These are phyloP conservation scores for Penicillium daleae DNA, from an alignment of 495 filamentous ascomycete species.

Conservation along the genomic window DNA sequence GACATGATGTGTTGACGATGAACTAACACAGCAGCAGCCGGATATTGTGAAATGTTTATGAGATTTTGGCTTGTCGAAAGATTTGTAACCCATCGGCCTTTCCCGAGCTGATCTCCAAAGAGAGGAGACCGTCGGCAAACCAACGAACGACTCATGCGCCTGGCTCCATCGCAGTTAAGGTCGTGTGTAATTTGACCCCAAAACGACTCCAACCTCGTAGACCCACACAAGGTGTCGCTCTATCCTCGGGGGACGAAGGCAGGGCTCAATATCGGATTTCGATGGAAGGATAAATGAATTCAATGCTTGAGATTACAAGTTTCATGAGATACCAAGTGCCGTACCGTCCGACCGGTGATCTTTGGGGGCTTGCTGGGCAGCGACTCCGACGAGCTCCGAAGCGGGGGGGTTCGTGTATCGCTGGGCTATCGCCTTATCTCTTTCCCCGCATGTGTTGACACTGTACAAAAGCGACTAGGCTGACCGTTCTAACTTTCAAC, in stretches of 20 bases:
- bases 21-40: too few species aligned
- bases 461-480: conserved; percentile 8
- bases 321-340: not conserved
- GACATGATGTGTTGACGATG: conserved; percentile 29
- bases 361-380: not conserved
- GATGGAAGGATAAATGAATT: not conserved
- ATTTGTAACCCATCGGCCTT: conserved; percentile 8
- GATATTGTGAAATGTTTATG: conserved; percentile 14
- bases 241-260: conserved; percentile 1
- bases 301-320: not conserved
- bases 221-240: conserved; percentile 12
- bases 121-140: conserved; percentile 13
- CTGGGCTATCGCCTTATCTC: conserved; percentile 1
- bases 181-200: conserved; percentile 13
- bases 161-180: not conserved
- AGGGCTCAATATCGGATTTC: not conserved
- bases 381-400: conserved; percentile 20
- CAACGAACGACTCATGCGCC: conserved; percentile 3
- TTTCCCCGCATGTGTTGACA: conserved; percentile 24
- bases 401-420: conserved; percentile 12
- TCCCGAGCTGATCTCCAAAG: conserved; percentile 7
- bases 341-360: not conserved
- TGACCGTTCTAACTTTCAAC: not conserved
- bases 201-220: conserved; percentile 24
- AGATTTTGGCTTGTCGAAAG: not conserved